These are phyloP conservation scores for Epichloe uncinata DNA, from an alignment of 2,329 filamentous ascomycete genomes.

Conservation along the genomic window DNA sequence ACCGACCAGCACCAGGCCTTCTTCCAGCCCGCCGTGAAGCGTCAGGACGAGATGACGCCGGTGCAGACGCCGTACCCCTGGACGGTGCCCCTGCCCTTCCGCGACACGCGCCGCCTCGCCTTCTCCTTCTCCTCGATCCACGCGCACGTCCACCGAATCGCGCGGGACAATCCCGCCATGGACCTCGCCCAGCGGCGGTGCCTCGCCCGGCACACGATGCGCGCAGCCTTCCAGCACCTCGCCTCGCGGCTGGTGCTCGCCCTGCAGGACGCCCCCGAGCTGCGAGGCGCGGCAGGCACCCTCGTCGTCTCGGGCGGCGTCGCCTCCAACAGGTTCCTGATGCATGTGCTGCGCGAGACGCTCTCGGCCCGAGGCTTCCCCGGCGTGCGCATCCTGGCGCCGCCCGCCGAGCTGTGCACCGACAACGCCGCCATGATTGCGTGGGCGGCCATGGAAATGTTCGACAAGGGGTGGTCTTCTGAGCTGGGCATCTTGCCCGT, in stretches of 20 bases:
- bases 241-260: constrained; percentile 60
- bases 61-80: constrained; percentile 36
- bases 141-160: constrained; percentile 35
- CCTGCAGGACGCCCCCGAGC: constrained; percentile 28
- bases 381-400: constrained; percentile 51
- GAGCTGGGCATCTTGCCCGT: constrained; percentile 46
- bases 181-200: constrained; percentile 47
- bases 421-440: constrained; percentile 98
- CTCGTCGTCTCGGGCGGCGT: constrained; percentile 85
- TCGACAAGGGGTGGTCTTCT: constrained; percentile 56
- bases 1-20: constrained; percentile 17
- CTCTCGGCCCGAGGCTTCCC: constrained; percentile 54
- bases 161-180: constrained; percentile 27
- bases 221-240: constrained; percentile 77
- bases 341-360: constrained; percentile 44
- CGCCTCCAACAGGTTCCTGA: constrained; percentile 69
- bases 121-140: constrained; percentile 65
- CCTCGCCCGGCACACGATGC: constrained; percentile 64
- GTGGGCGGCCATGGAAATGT: constrained; percentile 92
- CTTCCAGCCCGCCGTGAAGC: constrained; percentile 46
- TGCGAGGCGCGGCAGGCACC: constrained; percentile 26
- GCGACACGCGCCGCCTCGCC: constrained; percentile 39
- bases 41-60: constrained; percentile 42
- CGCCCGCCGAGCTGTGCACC: constrained; percentile 68
- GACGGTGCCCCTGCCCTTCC: constrained; percentile 55